These are phyloP conservation scores for Aspergillus bridgeri DNA, from an alignment of 495 filamentous ascomycete species.

Conservation along the genomic window DNA sequence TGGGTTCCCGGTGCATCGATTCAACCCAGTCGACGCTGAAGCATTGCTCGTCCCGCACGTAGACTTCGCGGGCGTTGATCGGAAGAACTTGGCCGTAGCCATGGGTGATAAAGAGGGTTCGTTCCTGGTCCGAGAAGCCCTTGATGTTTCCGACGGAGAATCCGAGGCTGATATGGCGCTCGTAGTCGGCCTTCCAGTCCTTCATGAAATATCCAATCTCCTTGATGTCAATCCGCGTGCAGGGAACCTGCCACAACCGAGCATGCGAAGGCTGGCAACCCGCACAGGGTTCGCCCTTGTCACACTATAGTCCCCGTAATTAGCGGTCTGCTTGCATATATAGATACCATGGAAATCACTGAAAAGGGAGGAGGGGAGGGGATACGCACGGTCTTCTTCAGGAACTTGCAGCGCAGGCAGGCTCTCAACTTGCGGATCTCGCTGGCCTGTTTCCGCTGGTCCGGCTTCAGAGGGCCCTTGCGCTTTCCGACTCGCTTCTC, in stretches of 20 bases:
- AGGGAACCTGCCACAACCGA: conserved; percentile 90
- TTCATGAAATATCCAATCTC: conserved; percentile 97
- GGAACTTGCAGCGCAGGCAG: conserved; percentile 92
- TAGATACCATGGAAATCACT: no score
- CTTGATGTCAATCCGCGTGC: conserved; percentile 94
- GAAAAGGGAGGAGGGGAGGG: not conserved
- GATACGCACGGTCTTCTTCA: conserved; percentile 79
- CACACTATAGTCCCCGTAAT: conserved; percentile 50
- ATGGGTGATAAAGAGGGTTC: conserved; percentile 77
- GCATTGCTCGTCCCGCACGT: conserved; percentile 84
- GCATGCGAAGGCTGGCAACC: conserved; percentile 92
- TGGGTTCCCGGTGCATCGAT: conserved; percentile 64
- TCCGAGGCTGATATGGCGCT: conserved; percentile 78
- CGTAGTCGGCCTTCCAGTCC: conserved; percentile 94
- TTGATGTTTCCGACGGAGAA: conserved; percentile 93
- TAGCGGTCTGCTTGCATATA: not conserved
- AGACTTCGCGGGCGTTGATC: conserved; percentile 86
- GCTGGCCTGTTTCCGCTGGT: conserved; percentile 89
- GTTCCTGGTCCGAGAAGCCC: conserved; percentile 78
- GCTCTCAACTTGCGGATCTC: conserved; percentile 91
- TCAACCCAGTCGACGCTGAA: conserved; percentile 92
- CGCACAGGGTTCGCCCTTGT: conserved; percentile 89
- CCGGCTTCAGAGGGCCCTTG: conserved; percentile 82
- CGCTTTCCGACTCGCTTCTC: conserved; percentile 90
- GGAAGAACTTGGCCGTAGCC: conserved; percentile 87